Base-by-base conservation (phyloP, 306 rosid species). In the Rosa rugosa region DNA sequence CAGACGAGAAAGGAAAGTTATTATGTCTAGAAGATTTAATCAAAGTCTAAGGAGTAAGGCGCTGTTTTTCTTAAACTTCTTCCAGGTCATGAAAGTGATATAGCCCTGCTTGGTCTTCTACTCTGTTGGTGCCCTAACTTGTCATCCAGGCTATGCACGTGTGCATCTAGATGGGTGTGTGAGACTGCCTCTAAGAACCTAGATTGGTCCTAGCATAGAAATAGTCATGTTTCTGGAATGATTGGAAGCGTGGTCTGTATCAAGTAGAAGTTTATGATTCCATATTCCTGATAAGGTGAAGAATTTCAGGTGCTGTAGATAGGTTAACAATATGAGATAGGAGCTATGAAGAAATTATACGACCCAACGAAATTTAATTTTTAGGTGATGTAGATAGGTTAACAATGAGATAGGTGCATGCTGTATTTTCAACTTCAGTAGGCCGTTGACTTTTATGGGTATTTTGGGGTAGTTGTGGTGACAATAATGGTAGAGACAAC, bases 151-250 rank as follows among this genome's bases (percentile, higher is more conserved):
- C 22, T 12, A 22, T n/a, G 50, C 40, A 73, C 60, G 36, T 53
- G 51, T 56, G 67, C 50, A 13, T 72, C 76, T 73, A 73, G 77
- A 56, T 41, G 72, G 45, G 22, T n/a, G 27, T 40, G 27, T 41
- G 49, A 36, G 71, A 40, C 71, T 8, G 11, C 70, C 13, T 34
- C 45, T 34, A 25, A 25, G 67, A 60, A 50, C 50, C n/a, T 4
- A 53, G 63, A 23, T 51, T 38, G 66, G 65, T 72, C 18, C 36
- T 25, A 36, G 11, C 0, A 3, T 36, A 11, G 49, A 72, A 18
- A 51, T 3, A 3, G 57, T 0, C 11, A 18, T 69, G 71, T 62
- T 27, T 75, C 59, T 27, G 45, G 59, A 75, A 60, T 18, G 40
- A 56, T 5, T 6, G 10, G 62, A 47, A 49, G 54, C 17, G 8